Percentiles rank a stretch among this genome's conserved stretches.
These are phyloP conservation scores for Cladosporium sp. DNA, from an alignment of 2,329 filamentous ascomycete genomes.

Conservation along the genomic window DNA sequence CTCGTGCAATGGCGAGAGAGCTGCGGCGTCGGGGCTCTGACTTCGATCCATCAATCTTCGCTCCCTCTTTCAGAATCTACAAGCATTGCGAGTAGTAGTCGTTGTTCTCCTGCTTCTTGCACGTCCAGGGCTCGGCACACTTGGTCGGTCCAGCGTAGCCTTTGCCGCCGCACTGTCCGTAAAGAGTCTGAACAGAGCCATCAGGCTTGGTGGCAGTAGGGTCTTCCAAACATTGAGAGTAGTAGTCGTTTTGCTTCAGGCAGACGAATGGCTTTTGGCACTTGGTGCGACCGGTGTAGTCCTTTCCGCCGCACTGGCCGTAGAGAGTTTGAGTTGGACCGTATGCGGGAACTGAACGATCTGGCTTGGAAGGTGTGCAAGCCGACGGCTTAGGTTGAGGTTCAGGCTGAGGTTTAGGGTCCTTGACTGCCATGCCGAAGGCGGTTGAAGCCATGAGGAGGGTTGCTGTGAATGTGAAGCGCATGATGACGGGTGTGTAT, in stretches of 20 bases:
- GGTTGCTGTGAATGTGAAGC: neutral
- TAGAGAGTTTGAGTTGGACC: constrained; percentile 24
- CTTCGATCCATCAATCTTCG: neutral
- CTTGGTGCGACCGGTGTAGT: constrained; percentile 37
- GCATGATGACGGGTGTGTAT: constrained; percentile 1
- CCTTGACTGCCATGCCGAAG: constrained; percentile 8
- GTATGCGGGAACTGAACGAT: constrained; percentile 3
- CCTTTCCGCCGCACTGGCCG: constrained; percentile 38
- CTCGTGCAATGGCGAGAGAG: neutral
- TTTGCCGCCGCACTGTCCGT: constrained; percentile 38
- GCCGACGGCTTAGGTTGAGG: neutral
- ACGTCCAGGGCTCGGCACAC: constrained; percentile 39
- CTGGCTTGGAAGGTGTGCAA: constrained; percentile 12
- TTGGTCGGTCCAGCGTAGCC: constrained; percentile 38
- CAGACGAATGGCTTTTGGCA: constrained; percentile 35
- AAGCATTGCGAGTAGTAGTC: constrained; percentile 43
- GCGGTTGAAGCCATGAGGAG: constrained; percentile 8
- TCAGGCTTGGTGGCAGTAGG: constrained; percentile 7
- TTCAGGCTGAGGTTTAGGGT: neutral
- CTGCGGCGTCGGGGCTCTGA: neutral
- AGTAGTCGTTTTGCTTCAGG: constrained; percentile 36
- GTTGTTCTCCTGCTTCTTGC: constrained; percentile 32
- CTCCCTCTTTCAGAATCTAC: neutral
- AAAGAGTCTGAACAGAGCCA: constrained; percentile 12
- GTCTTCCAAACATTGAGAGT: constrained; percentile 38